These are phyloP conservation scores for Pseudocercospora pini-densiflorae DNA, from an alignment of 2,329 filamentous ascomycete species.

Conservation along the genomic window DNA sequence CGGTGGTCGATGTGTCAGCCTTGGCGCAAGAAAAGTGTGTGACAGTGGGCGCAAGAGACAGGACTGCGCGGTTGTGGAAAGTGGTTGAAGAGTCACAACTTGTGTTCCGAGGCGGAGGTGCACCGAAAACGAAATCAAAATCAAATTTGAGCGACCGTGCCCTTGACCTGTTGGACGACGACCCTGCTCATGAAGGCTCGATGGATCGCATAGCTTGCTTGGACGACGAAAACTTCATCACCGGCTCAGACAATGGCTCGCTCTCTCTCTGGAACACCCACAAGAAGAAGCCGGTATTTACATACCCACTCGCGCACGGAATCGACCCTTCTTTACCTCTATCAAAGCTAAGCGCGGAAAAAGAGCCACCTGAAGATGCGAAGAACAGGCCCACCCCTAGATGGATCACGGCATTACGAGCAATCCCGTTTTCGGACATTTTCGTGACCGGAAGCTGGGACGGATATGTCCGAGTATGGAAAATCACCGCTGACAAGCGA, in stretches of 20 bases:
- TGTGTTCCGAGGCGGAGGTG: conserved; percentile 85
- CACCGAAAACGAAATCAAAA: conserved; percentile 45
- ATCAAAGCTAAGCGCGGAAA: conserved; percentile 74
- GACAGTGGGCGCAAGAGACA: conserved; percentile 86
- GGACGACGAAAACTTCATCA: conserved; percentile 87
- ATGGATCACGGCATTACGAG: conserved; percentile 87
- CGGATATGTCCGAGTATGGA: conserved; percentile 84
- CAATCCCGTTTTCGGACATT: conserved; percentile 87
- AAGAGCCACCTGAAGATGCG: conserved; percentile 60
- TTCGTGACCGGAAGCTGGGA: conserved; percentile 95
- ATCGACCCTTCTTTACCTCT: conserved; percentile 73
- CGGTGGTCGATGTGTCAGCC: conserved; percentile 81
- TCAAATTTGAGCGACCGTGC: conserved; percentile 48
- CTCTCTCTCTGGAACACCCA: conserved; percentile 85
- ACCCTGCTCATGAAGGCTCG: conserved; percentile 71
- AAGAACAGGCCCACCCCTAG: conserved; percentile 63
- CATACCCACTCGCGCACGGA: conserved; percentile 81
- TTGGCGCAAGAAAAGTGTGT: conserved; percentile 86
- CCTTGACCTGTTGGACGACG: conserved; percentile 45
- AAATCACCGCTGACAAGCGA: conserved; percentile 79
- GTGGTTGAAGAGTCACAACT: conserved; percentile 94
- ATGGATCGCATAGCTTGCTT: conserved; percentile 92
- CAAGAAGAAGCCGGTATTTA: conserved; percentile 93
- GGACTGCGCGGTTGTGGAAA: conserved; percentile 93
- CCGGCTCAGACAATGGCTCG: conserved; percentile 88